These are phyloP conservation scores for Fraxinus platypoda DNA, from an alignment of 305 asterid genomes.

Conservation along the genomic window DNA sequence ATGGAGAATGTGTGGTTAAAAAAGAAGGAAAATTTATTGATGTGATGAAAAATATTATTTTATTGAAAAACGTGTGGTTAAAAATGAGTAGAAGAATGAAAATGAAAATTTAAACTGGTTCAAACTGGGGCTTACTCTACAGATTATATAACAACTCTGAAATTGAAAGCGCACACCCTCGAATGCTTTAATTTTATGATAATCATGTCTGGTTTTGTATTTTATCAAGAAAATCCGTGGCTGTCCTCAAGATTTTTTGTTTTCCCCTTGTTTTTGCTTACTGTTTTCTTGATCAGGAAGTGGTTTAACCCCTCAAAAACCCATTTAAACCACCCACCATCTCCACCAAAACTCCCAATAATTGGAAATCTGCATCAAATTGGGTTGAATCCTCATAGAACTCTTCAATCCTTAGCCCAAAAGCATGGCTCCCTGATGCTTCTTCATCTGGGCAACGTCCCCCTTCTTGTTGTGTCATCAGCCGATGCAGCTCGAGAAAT, in stretches of 20 bases:
- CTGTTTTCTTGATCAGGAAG: conserved; percentile 23
- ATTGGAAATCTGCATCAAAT: conserved; percentile 52
- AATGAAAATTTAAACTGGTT: no score
- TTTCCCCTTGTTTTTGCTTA: conserved; percentile 17
- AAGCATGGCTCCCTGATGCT: conserved; percentile 50
- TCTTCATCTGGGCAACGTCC: conserved; percentile 41
- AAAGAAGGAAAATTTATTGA: no score
- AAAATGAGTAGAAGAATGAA: no score
- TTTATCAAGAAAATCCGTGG: conserved; percentile 25
- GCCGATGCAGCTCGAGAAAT: conserved; percentile 34
- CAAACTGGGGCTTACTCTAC: no score
- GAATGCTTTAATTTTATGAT: background rate
- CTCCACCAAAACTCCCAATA: conserved; percentile 44
- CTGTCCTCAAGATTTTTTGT: background rate
- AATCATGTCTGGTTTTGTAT: conserved; percentile 16
- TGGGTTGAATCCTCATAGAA: conserved; percentile 34
- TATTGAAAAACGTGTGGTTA: no score
- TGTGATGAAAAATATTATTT: no score
- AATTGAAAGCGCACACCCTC: background rate
- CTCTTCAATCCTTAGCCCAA: conserved; percentile 33
- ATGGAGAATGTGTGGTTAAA: no score
- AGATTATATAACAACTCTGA: no score
- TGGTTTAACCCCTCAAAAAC: conserved; percentile 18
- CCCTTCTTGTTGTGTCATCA: conserved; percentile 41
- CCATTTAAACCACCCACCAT: conserved; percentile 37